Base-by-base conservation (phyloP, 805 yeast genomes). In the Monosporozyma aerobia region DNA sequence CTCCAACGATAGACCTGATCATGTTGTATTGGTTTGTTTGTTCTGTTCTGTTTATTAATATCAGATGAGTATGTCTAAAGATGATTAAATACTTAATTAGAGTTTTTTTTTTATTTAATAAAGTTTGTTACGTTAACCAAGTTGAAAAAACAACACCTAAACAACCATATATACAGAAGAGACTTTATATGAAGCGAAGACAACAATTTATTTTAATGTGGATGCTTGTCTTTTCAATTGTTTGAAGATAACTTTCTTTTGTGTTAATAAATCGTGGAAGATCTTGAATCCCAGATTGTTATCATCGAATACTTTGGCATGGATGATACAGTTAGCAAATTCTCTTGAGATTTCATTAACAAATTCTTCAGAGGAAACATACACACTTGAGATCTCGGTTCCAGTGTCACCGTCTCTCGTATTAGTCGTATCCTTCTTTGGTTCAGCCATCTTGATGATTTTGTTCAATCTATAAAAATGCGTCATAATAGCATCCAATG, bases 401-500 rank as follows among this genome's bases (percentile, higher is more conserved):
- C 8, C 6, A 19, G 22, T 19, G 7, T 47, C 51, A 7, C 46
- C 25, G 2, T 27, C n/a, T 23, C 5, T 14, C 13, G 11, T 19
- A 14, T 11, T 11, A 3, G 8, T 16, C 2, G 22, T 32, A 11
- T 45, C 44, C 10, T 9, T n/a, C 16, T 33, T 22, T 46, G 32
- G 13, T 63, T 77, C 57, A 64, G 73, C 63, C 76, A 79, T 68
- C 64, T 74, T 62, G 63, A 82, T 67, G 33, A 80, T 77, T 25
- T 77, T 68, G 30, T 83, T 77, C 53, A 88, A 69, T 47, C 95
- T 74, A 50, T 77, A 76, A 64, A 88, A 78, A 67, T 88, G 96
- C 1, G 89, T 81, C 40, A 83, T 77, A n/a, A 88, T 68, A 1
- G 90, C 90, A 64, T 85, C 90, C 51, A 88, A 74, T 0, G 95